Conservation (phyloP, 495 filamentous ascomycete genomes). For the Xylaria intraflava region DNA sequence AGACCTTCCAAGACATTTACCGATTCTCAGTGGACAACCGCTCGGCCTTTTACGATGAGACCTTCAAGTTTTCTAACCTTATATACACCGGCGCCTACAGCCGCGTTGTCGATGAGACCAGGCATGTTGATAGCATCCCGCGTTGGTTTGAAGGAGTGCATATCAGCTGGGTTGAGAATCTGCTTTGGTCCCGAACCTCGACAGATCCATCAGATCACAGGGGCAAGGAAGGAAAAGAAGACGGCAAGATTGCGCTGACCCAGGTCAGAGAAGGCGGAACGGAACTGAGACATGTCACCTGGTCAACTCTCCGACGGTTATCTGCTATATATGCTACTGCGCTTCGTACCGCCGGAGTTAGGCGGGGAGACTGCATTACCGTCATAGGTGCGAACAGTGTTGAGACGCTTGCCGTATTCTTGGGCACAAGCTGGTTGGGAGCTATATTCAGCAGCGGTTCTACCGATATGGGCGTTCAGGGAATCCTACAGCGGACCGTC, state of each 20-base stretch:
- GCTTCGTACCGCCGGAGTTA: slow-evolving; percentile 55
- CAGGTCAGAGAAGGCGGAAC: slow-evolving; percentile 63
- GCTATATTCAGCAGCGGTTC: slow-evolving; percentile 64
- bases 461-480: slow-evolving; percentile 75
- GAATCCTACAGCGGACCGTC: slow-evolving; percentile 63
- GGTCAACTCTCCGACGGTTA: slow-evolving; percentile 51
- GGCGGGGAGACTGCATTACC: slow-evolving; percentile 64
- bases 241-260: slow-evolving; percentile 60
- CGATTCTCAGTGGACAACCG: slow-evolving; percentile 54
- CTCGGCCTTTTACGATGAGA: slow-evolving; percentile 59
- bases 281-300: slow-evolving; percentile 53
- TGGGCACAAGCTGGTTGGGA: slow-evolving; percentile 59
- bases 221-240: slow-evolving; percentile 55
- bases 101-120: slow-evolving; percentile 58
- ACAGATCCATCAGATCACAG: slow-evolving; percentile 23
- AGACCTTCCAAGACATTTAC: slow-evolving; percentile 61
- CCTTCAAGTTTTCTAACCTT: slow-evolving; percentile 52
- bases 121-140: slow-evolving; percentile 61
- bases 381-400: slow-evolving; percentile 66
- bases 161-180: slow-evolving; percentile 61
- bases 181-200: slow-evolving; percentile 43
- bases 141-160: slow-evolving; percentile 60
- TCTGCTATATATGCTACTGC: slow-evolving; percentile 54
- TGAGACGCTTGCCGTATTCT: slow-evolving; percentile 60
- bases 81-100: slow-evolving; percentile 56